Evolutionary conservation across 106 monocot genomes (phyloP).

Genomic region (Acorus calamus): DNA sequence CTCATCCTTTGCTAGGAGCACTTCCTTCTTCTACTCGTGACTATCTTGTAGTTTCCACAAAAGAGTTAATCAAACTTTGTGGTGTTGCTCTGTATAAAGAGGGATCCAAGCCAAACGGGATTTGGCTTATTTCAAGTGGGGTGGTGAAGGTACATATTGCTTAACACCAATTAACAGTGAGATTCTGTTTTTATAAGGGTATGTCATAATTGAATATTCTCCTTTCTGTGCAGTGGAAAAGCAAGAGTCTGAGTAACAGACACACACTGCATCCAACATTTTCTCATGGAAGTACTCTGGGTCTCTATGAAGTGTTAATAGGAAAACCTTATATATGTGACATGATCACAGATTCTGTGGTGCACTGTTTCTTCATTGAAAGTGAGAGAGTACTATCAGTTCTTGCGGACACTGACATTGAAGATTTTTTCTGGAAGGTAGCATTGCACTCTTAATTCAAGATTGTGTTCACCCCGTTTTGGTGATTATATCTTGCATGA

Average conservation of each 20-base stretch:
- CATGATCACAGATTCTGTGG: conserved; percentile 79
- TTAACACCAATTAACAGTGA: too few relatives aligned
- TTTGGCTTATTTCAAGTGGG: conserved; percentile 87
- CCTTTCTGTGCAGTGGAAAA: conserved; percentile 59
- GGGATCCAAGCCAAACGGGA: conserved; percentile 68
- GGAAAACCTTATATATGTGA: conserved; percentile 89
- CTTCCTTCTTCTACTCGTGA: conserved; percentile 44
- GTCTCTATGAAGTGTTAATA: conserved; percentile 82
- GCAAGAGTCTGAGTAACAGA: conserved; percentile 39
- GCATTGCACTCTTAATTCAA: background rate
- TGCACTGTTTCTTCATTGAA: conserved; percentile 90
- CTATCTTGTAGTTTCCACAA: conserved; percentile 46
- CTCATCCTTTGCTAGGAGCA: conserved; percentile 84
- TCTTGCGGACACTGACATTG: conserved; percentile 43
- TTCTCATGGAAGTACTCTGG: conserved; percentile 86
- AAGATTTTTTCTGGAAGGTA: conserved; percentile 97
- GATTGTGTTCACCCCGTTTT: too few relatives aligned
- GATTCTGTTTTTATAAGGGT: too few relatives aligned
- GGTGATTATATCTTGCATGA: too few relatives aligned
- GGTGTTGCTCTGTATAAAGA: conserved; percentile 64
- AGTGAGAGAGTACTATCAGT: conserved; percentile 65
- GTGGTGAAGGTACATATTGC: conserved; percentile 52
- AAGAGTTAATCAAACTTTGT: conserved; percentile 60
- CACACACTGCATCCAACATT: conserved; percentile 82
- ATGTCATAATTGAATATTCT: background rate